Evolutionary conservation across 345 rosid species (phyloP), one percentile per base, ranked within the genome.

Genomic region (Conringia planisiliqua): DNA sequence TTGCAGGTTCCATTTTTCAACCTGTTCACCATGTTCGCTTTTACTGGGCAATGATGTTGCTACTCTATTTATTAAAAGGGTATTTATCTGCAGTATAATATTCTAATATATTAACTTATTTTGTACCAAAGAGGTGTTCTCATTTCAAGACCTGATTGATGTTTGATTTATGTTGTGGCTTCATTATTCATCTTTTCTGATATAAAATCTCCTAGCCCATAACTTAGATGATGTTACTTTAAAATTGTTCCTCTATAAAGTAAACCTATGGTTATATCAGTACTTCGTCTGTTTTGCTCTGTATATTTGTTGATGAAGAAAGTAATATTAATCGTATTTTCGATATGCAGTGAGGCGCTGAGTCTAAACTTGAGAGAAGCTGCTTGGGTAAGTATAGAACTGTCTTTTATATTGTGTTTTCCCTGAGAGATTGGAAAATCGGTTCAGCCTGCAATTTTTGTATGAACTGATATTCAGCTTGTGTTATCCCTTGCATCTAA

Each of bases 311-410:
- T 64, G 66, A 63, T 77, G 72, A 56, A 55, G 39, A 47, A 18
- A 57, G 12, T 59, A 58, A 65, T 59, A 64, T 42, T 60, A 33
- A 58, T 50, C 0, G 10, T 59, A 20, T 59, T 10, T 71, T 32
- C 9, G 71, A 7, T 58, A 56, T 87, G 89, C 90, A 91, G 97
- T 71, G 97, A 91, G 87, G 96, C 88, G 74, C 85, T 94, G 84
- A 64, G 55, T 79, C 81, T 91, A 62, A 94, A 94, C 82, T 82
- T 94, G 84, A 90, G 89, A 39, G 98, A 94, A 78, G 98, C 98
- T 80, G 96, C 98, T 55, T 86, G 96, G 98, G 97, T 94, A 86
- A 83, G 87, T 71, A 54, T 22, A 58, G 51, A 66, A 30, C 17
- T 67, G 40, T 74, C 55, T 29, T 68, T 5, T 42, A 13, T 38